Evolutionary conservation across 2,329 filamentous ascomycete species (phyloP).

Genomic region (Stagonosporopsis chrysanthemi): DNA sequence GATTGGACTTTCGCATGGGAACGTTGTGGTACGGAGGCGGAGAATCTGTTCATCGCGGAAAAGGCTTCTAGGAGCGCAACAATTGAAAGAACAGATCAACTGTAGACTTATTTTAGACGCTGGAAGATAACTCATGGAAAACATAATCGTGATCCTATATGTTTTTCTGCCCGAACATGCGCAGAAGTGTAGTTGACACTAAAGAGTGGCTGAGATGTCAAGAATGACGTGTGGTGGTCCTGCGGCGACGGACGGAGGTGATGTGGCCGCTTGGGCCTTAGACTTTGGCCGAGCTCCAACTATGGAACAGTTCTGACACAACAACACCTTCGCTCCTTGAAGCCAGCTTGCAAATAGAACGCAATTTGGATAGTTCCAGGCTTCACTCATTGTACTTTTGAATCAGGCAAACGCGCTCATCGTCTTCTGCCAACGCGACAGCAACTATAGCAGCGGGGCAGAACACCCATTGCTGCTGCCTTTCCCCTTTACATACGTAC

Average conservation of each 20-base stretch:
- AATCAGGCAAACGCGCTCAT: not conserved
- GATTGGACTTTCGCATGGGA: slow-evolving; percentile 77
- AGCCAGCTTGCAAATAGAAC: slow-evolving; percentile 5
- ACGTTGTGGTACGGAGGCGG: slow-evolving; percentile 80
- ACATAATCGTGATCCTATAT: no score
- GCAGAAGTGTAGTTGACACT: no score
- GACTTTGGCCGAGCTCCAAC: slow-evolving; percentile 12
- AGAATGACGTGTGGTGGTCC: slow-evolving; percentile 9
- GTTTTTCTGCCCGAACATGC: no score
- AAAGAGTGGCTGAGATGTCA: not conserved
- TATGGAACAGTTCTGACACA: slow-evolving; percentile 30
- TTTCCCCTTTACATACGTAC: slow-evolving; percentile 24
- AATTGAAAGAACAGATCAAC: not conserved
- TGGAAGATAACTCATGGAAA: not conserved
- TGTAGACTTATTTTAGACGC: not conserved
- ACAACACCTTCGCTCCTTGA: slow-evolving; percentile 16
- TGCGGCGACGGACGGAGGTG: slow-evolving; percentile 19
- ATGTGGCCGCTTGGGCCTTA: slow-evolving; percentile 16
- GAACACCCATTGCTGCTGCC: slow-evolving; percentile 17
- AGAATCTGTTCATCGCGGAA: slow-evolving; percentile 66
- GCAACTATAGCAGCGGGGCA: slow-evolving; percentile 11
- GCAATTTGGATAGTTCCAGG: not conserved
- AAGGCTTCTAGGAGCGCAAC: slow-evolving; percentile 51
- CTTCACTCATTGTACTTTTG: not conserved
- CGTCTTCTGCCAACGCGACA: not conserved